Evolutionary conservation across 106 monocot species (phyloP).

Genomic region (Acorus gramineus): DNA sequence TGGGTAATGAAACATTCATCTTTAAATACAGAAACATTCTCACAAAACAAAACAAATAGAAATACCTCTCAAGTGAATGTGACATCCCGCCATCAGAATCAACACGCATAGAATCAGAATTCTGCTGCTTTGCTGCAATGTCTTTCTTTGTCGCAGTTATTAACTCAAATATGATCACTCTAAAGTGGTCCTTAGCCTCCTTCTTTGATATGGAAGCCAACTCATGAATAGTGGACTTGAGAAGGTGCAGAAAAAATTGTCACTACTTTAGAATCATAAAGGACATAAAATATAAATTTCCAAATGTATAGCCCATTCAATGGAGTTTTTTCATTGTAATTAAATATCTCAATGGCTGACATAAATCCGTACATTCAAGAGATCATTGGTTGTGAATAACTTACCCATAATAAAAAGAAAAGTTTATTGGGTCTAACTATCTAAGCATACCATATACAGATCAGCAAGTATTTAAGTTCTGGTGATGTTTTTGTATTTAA

Average conservation of each 20-base stretch:
- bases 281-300: background rate
- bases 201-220: slow-evolving; percentile 67
- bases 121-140: slow-evolving; percentile 24
- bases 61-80: slow-evolving; percentile 32
- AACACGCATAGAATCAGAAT: slow-evolving; percentile 49
- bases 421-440: no score
- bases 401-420: no score
- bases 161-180: slow-evolving; percentile 34
- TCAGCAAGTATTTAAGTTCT: no score
- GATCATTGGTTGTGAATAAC: no score
- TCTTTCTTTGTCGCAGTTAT: slow-evolving; percentile 41
- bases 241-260: slow-evolving; percentile 11
- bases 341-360: no score
- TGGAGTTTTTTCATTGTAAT: no score
- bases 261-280: slow-evolving; percentile 1
- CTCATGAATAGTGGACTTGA: slow-evolving; percentile 57
- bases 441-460: no score
- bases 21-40: no score
- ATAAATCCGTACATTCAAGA: no score
- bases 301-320: background rate
- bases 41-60: no score
- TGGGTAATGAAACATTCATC: no score
- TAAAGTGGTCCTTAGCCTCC: slow-evolving; percentile 45
- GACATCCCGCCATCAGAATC: slow-evolving; percentile 20
- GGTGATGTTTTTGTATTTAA: no score